Evolutionary conservation across 2,329 filamentous ascomycete species (phyloP).

Genomic region (Aureobasidium sp.): DNA sequence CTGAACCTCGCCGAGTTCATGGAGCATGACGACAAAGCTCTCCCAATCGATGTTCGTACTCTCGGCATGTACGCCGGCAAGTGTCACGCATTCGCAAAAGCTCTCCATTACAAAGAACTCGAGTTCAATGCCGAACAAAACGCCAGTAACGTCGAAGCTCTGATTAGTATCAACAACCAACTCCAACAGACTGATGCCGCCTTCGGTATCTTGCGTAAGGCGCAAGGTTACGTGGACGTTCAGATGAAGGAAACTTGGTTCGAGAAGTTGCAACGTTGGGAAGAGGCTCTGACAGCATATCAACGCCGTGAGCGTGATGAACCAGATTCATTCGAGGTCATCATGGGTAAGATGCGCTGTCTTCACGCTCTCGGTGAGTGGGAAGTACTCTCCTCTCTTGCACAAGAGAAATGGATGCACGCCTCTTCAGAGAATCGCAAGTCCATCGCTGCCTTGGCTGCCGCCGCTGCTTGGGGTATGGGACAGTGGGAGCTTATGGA

Average conservation of each 20-base stretch:
- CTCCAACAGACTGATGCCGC: conserved; percentile 98
- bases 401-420: conserved; percentile 89
- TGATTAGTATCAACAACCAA: conserved; percentile 99
- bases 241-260: conserved; percentile 98
- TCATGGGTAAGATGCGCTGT: conserved; percentile 99
- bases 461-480: conserved; percentile 91
- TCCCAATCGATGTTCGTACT: conserved; percentile 94
- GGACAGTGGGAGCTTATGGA: conserved; percentile 99
- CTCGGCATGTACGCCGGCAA: conserved; percentile 91
- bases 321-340: conserved; percentile 73
- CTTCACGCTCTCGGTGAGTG: conserved; percentile 94
- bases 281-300: conserved; percentile 89
- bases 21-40: conserved; percentile 97
- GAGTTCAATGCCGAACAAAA: conserved; percentile 98
- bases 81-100: conserved; percentile 97
- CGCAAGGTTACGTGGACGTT: conserved; percentile 92
- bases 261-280: conserved; percentile 96
- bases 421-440: conserved; percentile 81
- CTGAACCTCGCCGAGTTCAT: conserved; percentile 98
- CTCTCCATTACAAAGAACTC: conserved; percentile 95
- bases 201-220: conserved; percentile 93
- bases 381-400: conserved; percentile 83
- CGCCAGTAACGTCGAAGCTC: conserved; percentile 85
- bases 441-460: conserved; percentile 85
- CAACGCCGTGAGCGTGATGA: conserved; percentile 74